A percentile compares a stretch with the other conserved stretches of the same genome.
Conservation (phyloP, 2,329 filamentous ascomycete species). For the Claviceps quebecensis region DNA sequence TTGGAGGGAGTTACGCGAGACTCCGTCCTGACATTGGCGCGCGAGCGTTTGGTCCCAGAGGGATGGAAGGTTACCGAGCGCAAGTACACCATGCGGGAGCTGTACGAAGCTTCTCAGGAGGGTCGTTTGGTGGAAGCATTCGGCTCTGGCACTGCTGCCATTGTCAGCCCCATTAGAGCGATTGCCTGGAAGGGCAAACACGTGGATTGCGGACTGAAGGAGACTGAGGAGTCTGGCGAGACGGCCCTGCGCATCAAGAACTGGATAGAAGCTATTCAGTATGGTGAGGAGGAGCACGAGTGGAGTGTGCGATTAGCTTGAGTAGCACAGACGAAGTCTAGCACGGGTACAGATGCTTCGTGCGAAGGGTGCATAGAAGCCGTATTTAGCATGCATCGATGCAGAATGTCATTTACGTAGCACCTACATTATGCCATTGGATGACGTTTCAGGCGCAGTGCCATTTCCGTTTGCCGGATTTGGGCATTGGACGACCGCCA, state of each 20-base stretch:
- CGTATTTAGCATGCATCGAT: not conserved
- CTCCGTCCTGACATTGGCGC: constrained; percentile 73
- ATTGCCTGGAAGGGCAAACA: constrained; percentile 79
- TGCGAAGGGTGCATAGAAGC: not conserved
- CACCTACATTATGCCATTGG: not conserved
- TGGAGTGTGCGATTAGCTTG: constrained; percentile 57
- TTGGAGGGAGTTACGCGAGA: constrained; percentile 90
- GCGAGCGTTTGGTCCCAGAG: constrained; percentile 67
- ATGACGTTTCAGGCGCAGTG: no score
- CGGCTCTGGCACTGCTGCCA: constrained; percentile 82
- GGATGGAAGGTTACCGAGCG: constrained; percentile 83
- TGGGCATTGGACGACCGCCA: not conserved
- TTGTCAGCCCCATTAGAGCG: constrained; percentile 77
- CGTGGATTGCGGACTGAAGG: constrained; percentile 70
- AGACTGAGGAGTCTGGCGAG: constrained; percentile 74
- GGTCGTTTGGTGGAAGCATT: constrained; percentile 87
- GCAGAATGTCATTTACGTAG: not conserved
- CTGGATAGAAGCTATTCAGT: constrained; percentile 94
- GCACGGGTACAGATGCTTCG: not conserved
- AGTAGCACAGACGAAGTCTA: not conserved
- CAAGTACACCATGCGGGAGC: constrained; percentile 81
- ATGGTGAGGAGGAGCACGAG: constrained; percentile 79
- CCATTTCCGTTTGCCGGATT: not conserved
- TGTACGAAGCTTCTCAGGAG: constrained; percentile 68
- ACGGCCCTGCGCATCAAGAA: constrained; percentile 78